Percentiles rank a stretch among this genome's conserved stretches.
These are phyloP conservation scores for Bolboschoenus planiculmis DNA, from an alignment of 176 grass and related monocot genomes.

Conservation along the genomic window DNA sequence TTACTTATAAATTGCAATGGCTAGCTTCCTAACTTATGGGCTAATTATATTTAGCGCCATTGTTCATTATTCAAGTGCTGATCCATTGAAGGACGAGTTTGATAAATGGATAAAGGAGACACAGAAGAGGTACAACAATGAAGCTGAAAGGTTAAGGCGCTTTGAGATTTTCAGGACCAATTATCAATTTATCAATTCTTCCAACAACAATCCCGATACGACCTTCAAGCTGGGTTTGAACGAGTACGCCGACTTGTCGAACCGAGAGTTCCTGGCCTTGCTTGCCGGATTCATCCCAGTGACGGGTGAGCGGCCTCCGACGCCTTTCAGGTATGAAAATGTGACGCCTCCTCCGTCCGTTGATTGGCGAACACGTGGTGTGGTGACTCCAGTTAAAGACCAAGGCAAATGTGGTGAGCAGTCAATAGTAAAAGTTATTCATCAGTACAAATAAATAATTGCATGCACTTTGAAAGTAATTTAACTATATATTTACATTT, in stretches of 20 bases:
- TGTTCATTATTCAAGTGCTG: neutral
- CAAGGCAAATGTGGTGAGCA: constrained; percentile 30
- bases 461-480: neutral
- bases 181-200: constrained; percentile 2
- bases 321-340: neutral
- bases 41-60: neutral
- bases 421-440: neutral
- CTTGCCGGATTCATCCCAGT: neutral
- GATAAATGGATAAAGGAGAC: constrained; percentile 1
- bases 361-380: constrained; percentile 16
- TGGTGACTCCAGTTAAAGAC: constrained; percentile 17
- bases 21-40: neutral
- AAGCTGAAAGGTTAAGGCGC: neutral
- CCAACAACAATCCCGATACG: neutral
- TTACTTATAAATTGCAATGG: neutral
- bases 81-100: neutral
- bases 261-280: neutral
- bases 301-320: neutral
- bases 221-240: constrained; percentile 9
- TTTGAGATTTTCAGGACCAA: constrained; percentile 15
- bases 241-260: constrained; percentile 3
- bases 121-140: neutral
- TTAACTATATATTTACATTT: neutral
- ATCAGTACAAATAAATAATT: neutral
- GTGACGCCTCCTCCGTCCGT: neutral